Base-by-base conservation (phyloP, 1,284 basidiomycete genomes). In the Hymenochaete sp. region DNA sequence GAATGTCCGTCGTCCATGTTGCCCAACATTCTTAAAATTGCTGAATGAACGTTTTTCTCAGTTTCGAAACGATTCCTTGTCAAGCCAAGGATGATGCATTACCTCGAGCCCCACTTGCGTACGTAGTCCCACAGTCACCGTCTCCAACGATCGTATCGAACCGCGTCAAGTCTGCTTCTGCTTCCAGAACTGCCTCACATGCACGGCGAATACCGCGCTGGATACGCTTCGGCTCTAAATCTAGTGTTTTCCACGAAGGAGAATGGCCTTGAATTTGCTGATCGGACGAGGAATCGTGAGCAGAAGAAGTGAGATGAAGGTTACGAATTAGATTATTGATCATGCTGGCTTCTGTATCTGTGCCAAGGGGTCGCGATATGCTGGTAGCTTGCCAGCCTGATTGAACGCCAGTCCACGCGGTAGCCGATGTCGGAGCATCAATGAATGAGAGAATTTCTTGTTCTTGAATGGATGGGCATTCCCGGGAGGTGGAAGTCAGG, bases 111-210 rank as follows among this genome's bases (percentile, higher is more conserved):
- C 63, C 59, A 0, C 50, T 48, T 10, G 55, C 52, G 22, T 64
- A 65, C 14, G 64, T 65, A 38, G 56, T 53, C 32, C 63, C 63
- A 37, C 62, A 64, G 44, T 62, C 62, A 4, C 63, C 64, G 48
- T 65, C 63, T 10, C 64, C 62, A 18, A 61, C 55, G 7, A 65
- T 45, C 5, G 68, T 70, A 52, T 71, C 68, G 48, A 63, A 68
- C 26, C 54, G 57, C 18, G 69, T 69, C 49, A 71, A 53, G n/a
- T 64, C 64, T 0, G 56, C 54, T 55, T 70, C 68, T 5, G 59
- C 57, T 25, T 50, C 57, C 24, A 70, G 55, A 2, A 67, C 63
- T 1, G 60, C 55, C 26, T 57, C 41, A 52, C 64, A 65, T 3
- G 64, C 60, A n/a, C 53, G 43, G 38, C 55, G 47, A 35, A 68